Percentiles rank a stretch among this genome's conserved stretches.
These are phyloP conservation scores for Tylopilus vinaceipallidus DNA, from an alignment of 768 basidiomycete genomes.

Conservation along the genomic window DNA sequence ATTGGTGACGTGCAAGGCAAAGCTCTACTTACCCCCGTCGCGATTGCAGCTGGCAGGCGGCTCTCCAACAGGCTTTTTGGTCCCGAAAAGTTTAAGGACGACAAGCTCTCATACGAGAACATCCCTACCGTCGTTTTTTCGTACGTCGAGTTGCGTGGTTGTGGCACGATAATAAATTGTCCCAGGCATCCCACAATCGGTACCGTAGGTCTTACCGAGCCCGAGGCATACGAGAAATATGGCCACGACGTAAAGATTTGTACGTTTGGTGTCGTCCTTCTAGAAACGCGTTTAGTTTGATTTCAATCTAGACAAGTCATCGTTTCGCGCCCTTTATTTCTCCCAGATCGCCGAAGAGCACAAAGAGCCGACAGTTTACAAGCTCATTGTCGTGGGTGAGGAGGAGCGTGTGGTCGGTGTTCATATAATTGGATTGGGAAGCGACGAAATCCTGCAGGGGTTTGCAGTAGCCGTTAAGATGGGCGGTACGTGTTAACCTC, in stretches of 20 bases:
- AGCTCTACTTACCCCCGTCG: constrained; percentile 91
- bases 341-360: constrained; percentile 86
- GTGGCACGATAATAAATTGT: constrained; percentile 3
- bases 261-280: constrained; percentile 38
- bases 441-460: constrained; percentile 94
- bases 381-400: constrained; percentile 80
- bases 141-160: constrained; percentile 46
- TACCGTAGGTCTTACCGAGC: constrained; percentile 92
- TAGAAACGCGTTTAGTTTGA: background rate
- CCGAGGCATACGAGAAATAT: constrained; percentile 83
- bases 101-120: constrained; percentile 85
- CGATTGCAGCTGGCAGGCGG: constrained; percentile 91
- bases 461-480: constrained; percentile 98
- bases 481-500: constrained; percentile 50
- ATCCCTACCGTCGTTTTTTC: constrained; percentile 97
- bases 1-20: constrained; percentile 95
- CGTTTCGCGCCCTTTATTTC: constrained; percentile 86
- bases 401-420: constrained; percentile 97
- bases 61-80: constrained; percentile 91
- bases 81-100: constrained; percentile 76
- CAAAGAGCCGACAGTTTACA: constrained; percentile 95
- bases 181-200: constrained; percentile 91
- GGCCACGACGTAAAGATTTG: constrained; percentile 91
- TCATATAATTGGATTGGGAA: constrained; percentile 88
- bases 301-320: constrained; percentile 61